Conservation (phyloP, 2,329 filamentous ascomycete genomes). For the Alternaria ethzedia region DNA sequence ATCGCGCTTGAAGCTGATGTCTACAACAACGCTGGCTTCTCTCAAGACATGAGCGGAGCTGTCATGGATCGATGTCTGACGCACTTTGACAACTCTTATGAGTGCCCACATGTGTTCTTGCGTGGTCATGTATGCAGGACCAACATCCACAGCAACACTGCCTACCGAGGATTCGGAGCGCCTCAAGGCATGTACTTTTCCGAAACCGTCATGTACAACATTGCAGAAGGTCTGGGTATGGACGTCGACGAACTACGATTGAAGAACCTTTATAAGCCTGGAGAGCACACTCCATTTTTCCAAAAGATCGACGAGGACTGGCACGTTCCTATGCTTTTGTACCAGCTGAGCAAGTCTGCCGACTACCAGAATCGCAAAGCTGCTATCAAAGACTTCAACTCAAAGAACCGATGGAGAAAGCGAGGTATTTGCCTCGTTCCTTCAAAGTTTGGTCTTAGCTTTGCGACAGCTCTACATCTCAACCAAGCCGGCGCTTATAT, state of each 20-base stretch:
- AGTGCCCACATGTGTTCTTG: constrained; percentile 83
- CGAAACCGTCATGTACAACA: constrained; percentile 85
- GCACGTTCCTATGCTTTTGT: constrained; percentile 91
- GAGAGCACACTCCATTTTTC: constrained; percentile 86
- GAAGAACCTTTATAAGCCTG: constrained; percentile 82
- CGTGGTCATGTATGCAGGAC: constrained; percentile 87
- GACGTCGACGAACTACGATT: constrained; percentile 78
- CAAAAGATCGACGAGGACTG: constrained; percentile 81
- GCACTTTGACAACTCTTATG: constrained; percentile 88
- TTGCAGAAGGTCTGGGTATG: constrained; percentile 86
- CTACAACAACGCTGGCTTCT: constrained; percentile 88
- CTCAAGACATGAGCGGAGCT: constrained; percentile 70
- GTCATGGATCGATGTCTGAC: constrained; percentile 85
- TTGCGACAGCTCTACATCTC: constrained; percentile 84
- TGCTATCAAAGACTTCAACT: constrained; percentile 79
- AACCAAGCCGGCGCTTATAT: constrained; percentile 94
- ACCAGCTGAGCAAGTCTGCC: constrained; percentile 78
- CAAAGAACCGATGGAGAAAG: constrained; percentile 87
- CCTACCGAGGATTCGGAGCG: constrained; percentile 93
- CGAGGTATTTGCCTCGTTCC: constrained; percentile 84
- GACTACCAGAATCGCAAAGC: constrained; percentile 73
- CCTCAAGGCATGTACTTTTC: constrained; percentile 94
- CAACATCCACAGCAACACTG: constrained; percentile 95
- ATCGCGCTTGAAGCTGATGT: constrained; percentile 86
- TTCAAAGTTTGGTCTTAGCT: constrained; percentile 96